Base-by-base conservation (phyloP, 176 grass and related monocot genomes). In the Themeda triandra region DNA sequence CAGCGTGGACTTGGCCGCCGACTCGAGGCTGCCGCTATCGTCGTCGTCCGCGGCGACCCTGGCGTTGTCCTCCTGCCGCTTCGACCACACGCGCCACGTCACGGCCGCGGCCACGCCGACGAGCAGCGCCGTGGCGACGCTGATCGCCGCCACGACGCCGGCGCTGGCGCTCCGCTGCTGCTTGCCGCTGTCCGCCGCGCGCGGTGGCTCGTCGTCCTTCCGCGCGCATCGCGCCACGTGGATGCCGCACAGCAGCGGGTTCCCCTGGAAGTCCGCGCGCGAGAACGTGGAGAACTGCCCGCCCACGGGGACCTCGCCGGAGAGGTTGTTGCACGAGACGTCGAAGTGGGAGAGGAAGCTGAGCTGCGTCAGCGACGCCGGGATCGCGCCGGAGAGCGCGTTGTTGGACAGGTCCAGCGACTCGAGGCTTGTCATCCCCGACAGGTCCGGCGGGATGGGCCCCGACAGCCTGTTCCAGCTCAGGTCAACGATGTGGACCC, bases 401-500 rank as follows among this genome's bases (percentile, higher is more conserved):
- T 96, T 93, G 77, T 25, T 53, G 6, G 91, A 81, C 39, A 96
- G 8, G 23, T 89, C 88, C 46, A 96, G 81, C 11, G 82, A 73
- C 68, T 92, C 85, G 59, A 96, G 59, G 83, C 83, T 93, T 56
- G 78, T 14, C 86, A 92, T 93, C 76, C 87, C 84, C 5, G 89
- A 91, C 80, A 87, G 63, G 63, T 90, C 91, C 70, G 84, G 25
- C 48, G 84, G 84, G 73, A 83, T 86, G 69, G 64, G 24, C 18
- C 94, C 94, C 0, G 74, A 80, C 39, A 96, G 82, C 53, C 29
- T 21, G 71, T 96, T 96, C 66, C 82, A 90, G 84, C 94, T 91
- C 11, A 96, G 84, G 82, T 96, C 86, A 3, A 96, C 84, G 40
- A 93, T 67, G 66, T 91, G 89, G 41, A 90, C 33, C 39, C 72